Evolutionary conservation across 768 basidiomycete genomes (phyloP), one percentile per base, ranked within the genome.

Genomic region (Butyriboletus loyo): DNA sequence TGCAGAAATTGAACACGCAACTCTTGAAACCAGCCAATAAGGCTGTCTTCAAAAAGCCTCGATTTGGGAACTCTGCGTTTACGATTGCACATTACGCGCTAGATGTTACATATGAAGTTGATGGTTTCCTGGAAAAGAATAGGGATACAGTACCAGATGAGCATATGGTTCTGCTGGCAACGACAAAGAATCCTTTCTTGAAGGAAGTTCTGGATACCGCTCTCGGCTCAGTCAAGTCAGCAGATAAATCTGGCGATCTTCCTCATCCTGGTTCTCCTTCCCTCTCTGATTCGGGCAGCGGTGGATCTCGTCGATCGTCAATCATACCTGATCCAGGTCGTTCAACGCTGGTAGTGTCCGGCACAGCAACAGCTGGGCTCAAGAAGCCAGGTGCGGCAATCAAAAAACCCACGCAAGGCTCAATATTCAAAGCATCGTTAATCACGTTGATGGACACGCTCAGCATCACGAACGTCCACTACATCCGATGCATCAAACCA

Each of bases 401-500:
- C n/a, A 86, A 78, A 71, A 99, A 99, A 68, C 97, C 95, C 1
- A 99, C 97, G 0, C 89, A 98, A 58, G 97, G 96, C 24, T 95
- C 92, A 7, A 99, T 99, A 68, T 99, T 99, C 81, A 99, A 99
- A 68, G 84, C 88, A 2, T 98, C 95, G 0, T 74, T 99, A 47
- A 87, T 90, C 67, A 87, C 84, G 43, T 76, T 99, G 39, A 99
- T 99, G 96, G 94, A 97, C 34, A 99, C 97, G 0, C 86, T 99
- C 58, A 88, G 91, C 63, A 87, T 91, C 53, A 99, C 97, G 13
- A 98, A 99, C 63, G 97, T 98, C 1, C 97, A 99, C 66, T 99
- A 99, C 66, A 99, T 99, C 65, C 85, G 97, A 42, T 99, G 97
- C 70, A 98, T 99, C 77, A 99, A 99, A 70, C 97, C 97, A 3